Base-by-base conservation (phyloP, 202 grass and related monocot species). In the Bolboschoenoplectus hybrid region DNA sequence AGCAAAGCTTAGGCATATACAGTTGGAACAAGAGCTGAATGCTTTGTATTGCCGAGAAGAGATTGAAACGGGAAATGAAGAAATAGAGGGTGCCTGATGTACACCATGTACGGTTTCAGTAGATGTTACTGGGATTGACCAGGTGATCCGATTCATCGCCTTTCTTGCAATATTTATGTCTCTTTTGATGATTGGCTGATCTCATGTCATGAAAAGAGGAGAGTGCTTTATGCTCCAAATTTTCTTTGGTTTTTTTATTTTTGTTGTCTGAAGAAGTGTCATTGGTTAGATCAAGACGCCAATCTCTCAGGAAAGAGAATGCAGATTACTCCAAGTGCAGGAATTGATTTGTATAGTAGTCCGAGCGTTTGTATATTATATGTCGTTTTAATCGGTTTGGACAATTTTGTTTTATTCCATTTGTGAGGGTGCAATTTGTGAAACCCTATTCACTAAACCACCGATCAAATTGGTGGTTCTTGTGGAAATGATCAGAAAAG, bases 1-100 rank as follows among this genome's bases (percentile, higher is more conserved):
- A 57, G 90, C 92, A 74, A 99, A 97, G 81, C 65, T 87, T 78
- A 97, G 89, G 71, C 91, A 94, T 89, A 83, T 85, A 70, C 97
- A 99, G 92, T 90, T 99, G 87, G 88, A 99, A 85, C 91, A 97
- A 89, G 94, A 97, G 85, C 49, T 99, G 86, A 97, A 97, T 88
- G 83, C 89, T 36, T 84, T 99, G 52, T 99, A 99, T 65, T 97
- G 88, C 86, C 90, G 89, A 87, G 91, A 99, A 93, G 91, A 98
- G 89, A 90, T 93, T 6, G 93, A 96, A 85, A 88, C 91, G n/a
- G 71, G 83, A 77, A 97, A 86, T 67, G 92, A 92, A 8, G 92
- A 94, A 85, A 92, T 80, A 9, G 89, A 87, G 68, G 89, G 90
- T 89, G 87, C 88, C 52, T 99, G 86, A 93, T 67, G 38, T 50